Conservation (phyloP, 768 basidiomycete genomes). For the Chalciporus sphaerocephalus region DNA sequence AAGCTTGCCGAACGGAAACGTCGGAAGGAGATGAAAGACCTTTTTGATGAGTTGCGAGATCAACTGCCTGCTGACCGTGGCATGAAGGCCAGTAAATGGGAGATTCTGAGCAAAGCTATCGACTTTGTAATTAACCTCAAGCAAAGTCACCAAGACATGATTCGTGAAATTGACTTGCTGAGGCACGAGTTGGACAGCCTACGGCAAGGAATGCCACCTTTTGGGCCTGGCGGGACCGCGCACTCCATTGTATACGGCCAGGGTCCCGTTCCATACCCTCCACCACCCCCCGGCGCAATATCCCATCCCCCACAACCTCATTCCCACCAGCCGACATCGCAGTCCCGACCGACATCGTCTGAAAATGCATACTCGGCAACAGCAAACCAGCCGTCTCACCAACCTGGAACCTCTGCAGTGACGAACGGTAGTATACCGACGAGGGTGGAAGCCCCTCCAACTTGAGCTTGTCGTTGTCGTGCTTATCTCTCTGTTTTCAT, state of each 20-base stretch:
- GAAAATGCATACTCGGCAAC: constrained; percentile 52
- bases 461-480: constrained; percentile 21
- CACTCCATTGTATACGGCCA: constrained; percentile 51
- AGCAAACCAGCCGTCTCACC: constrained; percentile 31
- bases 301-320: constrained; percentile 38
- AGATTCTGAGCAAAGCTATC: constrained; percentile 95
- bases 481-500: constrained; percentile 2
- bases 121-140: constrained; percentile 83
- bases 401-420: constrained; percentile 30
- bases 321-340: constrained; percentile 34
- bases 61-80: constrained; percentile 87
- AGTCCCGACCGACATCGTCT: constrained; percentile 58
- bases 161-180: constrained; percentile 72
- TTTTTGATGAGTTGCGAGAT: constrained; percentile 95
- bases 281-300: constrained; percentile 43
- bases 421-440: constrained; percentile 38
- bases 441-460: constrained; percentile 42
- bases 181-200: constrained; percentile 66
- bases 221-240: constrained; percentile 46
- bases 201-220: constrained; percentile 56
- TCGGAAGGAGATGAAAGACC: constrained; percentile 98
- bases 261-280: constrained; percentile 44
- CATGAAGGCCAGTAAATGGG: constrained; percentile 99
- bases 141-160: constrained; percentile 70
- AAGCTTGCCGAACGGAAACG: constrained; percentile 96